phyloP scores from a whole-genome alignment of 495 filamentous ascomycete species.

The Margaritispora aquatica region DNA sequence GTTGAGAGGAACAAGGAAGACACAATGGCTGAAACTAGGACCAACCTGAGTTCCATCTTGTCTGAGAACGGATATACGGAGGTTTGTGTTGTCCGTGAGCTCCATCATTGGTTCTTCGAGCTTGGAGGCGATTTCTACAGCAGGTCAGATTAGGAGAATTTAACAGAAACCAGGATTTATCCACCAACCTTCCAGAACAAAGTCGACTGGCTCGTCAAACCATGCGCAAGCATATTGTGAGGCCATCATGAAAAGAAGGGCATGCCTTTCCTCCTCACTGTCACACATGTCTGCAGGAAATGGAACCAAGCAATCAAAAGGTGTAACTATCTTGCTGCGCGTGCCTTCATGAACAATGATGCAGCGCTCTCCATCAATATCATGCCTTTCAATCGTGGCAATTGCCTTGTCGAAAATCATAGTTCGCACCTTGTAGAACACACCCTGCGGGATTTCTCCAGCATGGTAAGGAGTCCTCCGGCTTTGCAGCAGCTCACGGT shows the following conservation, averaged over 20 bases:
- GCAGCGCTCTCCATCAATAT: neutral
- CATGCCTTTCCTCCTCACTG: neutral
- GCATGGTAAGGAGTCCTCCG: neutral
- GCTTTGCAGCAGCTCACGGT: neutral
- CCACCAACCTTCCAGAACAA: neutral
- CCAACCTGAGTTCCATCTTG: neutral
- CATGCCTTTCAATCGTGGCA: neutral
- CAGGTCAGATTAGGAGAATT: no score
- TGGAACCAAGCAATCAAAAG: neutral
- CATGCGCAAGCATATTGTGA: neutral
- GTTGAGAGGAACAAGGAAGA: neutral
- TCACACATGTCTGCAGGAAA: neutral
- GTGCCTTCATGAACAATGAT: neutral
- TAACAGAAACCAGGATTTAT: no score
- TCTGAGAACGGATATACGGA: neutral
- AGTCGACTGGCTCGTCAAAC: neutral
- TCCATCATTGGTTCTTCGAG: neutral
- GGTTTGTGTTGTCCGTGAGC: neutral
- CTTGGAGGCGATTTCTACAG: neutral
- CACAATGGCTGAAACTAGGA: neutral
- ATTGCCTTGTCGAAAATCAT: neutral
- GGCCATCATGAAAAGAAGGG: neutral
- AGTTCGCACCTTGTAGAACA: neutral
- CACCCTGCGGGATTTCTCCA: neutral
- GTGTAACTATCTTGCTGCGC: neutral